Base-by-base conservation (phyloP, 768 basidiomycete species). In the Cystobasidium ongulense region DNA sequence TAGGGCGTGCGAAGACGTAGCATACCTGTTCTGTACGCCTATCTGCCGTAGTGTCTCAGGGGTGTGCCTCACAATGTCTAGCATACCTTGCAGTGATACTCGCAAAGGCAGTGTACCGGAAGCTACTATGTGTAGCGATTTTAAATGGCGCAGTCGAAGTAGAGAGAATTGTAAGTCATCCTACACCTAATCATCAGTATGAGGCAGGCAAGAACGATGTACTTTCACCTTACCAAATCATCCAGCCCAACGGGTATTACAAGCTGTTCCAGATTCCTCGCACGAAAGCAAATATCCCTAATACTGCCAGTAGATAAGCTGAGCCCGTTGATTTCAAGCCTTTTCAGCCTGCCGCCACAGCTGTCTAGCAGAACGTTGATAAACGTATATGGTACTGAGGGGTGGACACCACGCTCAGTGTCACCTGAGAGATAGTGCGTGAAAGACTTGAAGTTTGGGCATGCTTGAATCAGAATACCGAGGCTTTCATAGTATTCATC, bases 381-480 rank as follows among this genome's bases (percentile, higher is more conserved):
- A 41, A 70, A 70, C 7, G 18, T 54, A 27, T 38, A 25, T 27
- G 43, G 18, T 43, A 70, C 67, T 54, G 43, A 5, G 17, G 67
- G 43, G 53, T 70, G 67, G 4, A 27, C n/a, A 27, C 67, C 67
- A 13, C 67, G 3, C 21, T 52, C 52, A 18, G 50, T 36, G 35
- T 70, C 67, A 4, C 67, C 67, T 29, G 67, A 70, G 11, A 70
- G 52, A 27, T 70, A 70, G 27, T 70, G 67, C 7, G 67, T 70
- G 31, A 70, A 70, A 10, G 67, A 70, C 8, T 29, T 8, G 46
- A 70, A 70, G 21, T 57, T 13, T 8, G 46, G 43, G 35, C 67
- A 70, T 17, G 29, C 23, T n/a, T 52, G 15, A 2, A 57, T 25
- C 27, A 70, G 18, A 5, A 25, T 43, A 17, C 39, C 4, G 31